Conservation (phyloP, 495 filamentous ascomycete genomes). For the Venustampulla echinocandica region DNA sequence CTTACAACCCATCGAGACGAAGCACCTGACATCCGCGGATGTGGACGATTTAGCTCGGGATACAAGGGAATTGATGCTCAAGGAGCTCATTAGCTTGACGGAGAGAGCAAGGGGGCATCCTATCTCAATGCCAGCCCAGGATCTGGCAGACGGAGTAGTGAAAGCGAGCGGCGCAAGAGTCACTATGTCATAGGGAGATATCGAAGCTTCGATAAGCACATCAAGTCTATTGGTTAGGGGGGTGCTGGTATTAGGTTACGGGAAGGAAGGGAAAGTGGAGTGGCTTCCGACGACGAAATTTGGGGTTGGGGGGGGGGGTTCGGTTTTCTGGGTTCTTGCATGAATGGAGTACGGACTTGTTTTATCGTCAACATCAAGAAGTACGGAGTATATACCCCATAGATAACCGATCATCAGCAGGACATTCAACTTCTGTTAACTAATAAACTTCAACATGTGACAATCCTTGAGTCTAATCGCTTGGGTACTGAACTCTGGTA, state of each 20-base stretch:
- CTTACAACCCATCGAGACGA: slow-evolving; percentile 78
- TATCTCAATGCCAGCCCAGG: slow-evolving; percentile 20
- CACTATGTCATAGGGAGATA: too few relatives aligned
- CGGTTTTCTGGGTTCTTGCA: not conserved
- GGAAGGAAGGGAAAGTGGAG: not conserved
- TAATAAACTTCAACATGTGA: too few relatives aligned
- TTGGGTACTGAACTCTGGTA: too few relatives aligned
- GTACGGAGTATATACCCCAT: not conserved
- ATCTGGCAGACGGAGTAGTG: slow-evolving; percentile 20
- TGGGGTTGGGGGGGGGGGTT: not conserved
- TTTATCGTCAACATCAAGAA: not conserved
- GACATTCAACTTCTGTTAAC: too few relatives aligned
- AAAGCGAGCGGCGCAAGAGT: slow-evolving; percentile 29
- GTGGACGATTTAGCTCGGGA: slow-evolving; percentile 68
- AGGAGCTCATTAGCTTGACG: slow-evolving; percentile 58
- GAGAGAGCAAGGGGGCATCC: slow-evolving; percentile 29
- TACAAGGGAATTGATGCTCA: slow-evolving; percentile 72
- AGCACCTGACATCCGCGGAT: slow-evolving; percentile 64
- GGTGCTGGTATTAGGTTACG: too few relatives aligned
- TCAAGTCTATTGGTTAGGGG: too few relatives aligned
- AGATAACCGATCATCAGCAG: too few relatives aligned
- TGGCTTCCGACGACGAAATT: not conserved
- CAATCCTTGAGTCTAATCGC: too few relatives aligned
- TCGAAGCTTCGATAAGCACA: too few relatives aligned
- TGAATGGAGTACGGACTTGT: not conserved